Conservation (phyloP, 331 rosid genomes). For the Quercus phellos region DNA sequence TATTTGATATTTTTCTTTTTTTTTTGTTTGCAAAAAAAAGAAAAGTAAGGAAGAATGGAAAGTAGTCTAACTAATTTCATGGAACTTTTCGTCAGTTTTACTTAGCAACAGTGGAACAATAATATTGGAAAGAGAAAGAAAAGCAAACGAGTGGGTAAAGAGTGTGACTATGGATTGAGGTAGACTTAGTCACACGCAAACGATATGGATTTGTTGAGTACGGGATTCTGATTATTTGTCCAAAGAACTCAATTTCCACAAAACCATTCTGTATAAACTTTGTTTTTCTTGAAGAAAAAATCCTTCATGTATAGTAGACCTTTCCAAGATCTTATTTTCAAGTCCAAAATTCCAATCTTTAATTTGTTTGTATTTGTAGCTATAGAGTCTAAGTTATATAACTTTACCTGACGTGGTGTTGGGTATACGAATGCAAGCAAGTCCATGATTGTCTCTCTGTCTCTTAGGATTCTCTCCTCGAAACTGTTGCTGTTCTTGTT, state of each 20-base stretch:
- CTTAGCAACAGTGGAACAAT: conserved; percentile 44
- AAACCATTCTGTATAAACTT: conserved; percentile 1
- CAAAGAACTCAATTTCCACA: background rate
- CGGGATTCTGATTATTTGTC: background rate
- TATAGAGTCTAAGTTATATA: conserved; percentile 18
- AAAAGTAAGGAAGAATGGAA: background rate
- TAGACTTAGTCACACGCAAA: conserved; percentile 43
- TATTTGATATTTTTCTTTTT: too few species aligned
- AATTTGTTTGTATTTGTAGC: background rate
- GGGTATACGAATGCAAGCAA: conserved; percentile 62
- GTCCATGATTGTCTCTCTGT: conserved; percentile 50
- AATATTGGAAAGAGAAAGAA: conserved; percentile 18
- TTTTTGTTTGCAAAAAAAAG: background rate
- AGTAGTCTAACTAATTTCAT: conserved; percentile 23
- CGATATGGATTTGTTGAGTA: conserved; percentile 31
- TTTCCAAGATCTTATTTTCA: background rate
- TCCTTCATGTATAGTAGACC: background rate
- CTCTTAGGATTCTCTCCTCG: conserved; percentile 51
- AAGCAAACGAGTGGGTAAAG: conserved; percentile 19
- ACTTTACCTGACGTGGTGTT: conserved; percentile 68
- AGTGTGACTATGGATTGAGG: conserved; percentile 25
- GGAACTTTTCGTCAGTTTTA: conserved; percentile 50
- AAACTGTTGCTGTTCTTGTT: conserved; percentile 22
- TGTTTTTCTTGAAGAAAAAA: background rate
- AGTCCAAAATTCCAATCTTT: background rate